Evolutionary conservation across 2,329 filamentous ascomycete genomes (phyloP).

Genomic region (Fusarium sp.): DNA sequence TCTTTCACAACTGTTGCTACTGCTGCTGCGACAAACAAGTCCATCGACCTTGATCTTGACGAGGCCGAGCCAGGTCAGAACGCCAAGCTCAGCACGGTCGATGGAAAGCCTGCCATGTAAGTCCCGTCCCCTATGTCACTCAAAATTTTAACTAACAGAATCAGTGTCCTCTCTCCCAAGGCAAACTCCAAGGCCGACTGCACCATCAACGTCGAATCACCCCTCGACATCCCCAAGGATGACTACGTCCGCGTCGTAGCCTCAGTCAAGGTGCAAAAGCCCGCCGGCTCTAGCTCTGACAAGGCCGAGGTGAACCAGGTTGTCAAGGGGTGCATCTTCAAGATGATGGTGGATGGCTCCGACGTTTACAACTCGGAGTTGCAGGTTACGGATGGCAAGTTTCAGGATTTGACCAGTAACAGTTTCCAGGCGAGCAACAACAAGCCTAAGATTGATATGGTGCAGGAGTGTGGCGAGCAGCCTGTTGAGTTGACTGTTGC

Average conservation of each 20-base stretch:
- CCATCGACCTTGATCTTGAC: conserved; percentile 1
- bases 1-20: not conserved
- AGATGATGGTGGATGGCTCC: conserved; percentile 11
- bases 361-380: conserved; percentile 10
- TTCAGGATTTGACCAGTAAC: conserved; percentile 3
- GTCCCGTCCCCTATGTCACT: not conserved
- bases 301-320: not conserved
- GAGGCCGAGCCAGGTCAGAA: conserved; percentile 8
- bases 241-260: conserved; percentile 4
- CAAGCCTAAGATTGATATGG: conserved; percentile 13
- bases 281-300: not conserved
- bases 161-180: conserved; percentile 3
- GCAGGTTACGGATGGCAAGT: not conserved
- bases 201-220: conserved; percentile 8
- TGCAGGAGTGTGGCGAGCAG: conserved; percentile 16
- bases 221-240: not conserved
- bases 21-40: not conserved
- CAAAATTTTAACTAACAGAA: not conserved
- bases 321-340: conserved; percentile 6
- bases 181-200: conserved; percentile 15
- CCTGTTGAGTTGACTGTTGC: conserved; percentile 13
- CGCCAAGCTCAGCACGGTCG: conserved; percentile 1
- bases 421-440: not conserved
- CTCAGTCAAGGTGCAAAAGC: conserved; percentile 12
- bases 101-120: conserved; percentile 21